Base-by-base conservation (phyloP, 495 filamentous ascomycete genomes). In the Penicillium herquei region DNA sequence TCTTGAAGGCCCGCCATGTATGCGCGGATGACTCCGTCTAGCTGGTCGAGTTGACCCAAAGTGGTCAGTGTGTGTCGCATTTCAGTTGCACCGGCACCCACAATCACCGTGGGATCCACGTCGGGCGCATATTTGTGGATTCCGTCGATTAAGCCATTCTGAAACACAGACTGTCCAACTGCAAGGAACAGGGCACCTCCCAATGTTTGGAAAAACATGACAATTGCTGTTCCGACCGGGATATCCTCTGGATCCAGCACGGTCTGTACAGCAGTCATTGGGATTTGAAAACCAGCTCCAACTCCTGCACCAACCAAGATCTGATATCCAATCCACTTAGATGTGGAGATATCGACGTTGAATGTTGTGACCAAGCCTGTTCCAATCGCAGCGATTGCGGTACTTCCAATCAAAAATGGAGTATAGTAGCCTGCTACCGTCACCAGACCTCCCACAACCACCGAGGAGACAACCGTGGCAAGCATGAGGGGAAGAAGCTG, bases 201-300 rank as follows among this genome's bases (percentile, higher is more conserved):
- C 7, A 91, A 67, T 41, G 83, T 85, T 69, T 90, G 88, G 31
- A 79, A 77, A 64, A 90, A 89, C 63, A 89, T 83, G 52, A 87
- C 83, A 35, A 85, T 74, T 1, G 86, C 75, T 10, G 61, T 64
- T 2, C 64, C 64, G 11, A 60, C 56, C 7, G 64, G 64, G 39
- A 66, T 55, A 52, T 66, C 64, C 12, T 46, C 46, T 8, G 54
- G 40, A 3, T 35, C 42, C 9, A 71, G 63, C 4, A 72, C 65
- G 42, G 54, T 62, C 55, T 73, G 65, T 4, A 64, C 66, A 6
- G 69, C 65, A 21, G 58, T 67, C 48, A 69, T 69, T 2, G 67
- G 63, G 30, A 81, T 64, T 49, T 83, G 80, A 50, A 83, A 66
- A 3, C 70, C 76, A 0, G 70, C 64, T 12, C 83, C 82, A n/a